These are phyloP conservation scores for Rasamsonia emersonii DNA, from an alignment of 2,329 filamentous ascomycete genomes.

Conservation along the genomic window DNA sequence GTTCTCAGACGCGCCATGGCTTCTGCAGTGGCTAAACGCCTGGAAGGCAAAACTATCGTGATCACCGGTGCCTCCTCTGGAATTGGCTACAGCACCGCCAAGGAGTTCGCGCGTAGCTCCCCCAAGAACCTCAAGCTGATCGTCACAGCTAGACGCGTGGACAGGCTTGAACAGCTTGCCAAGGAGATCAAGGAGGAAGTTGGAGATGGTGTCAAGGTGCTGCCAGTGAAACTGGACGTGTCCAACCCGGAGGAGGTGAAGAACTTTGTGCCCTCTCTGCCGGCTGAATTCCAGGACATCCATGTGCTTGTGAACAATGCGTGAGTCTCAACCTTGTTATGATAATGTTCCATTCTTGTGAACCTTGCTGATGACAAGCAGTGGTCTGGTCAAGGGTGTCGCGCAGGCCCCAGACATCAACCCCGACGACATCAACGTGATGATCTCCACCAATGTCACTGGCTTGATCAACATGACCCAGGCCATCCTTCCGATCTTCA, in stretches of 20 bases:
- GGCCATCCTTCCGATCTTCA: conserved; percentile 74
- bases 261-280: conserved; percentile 62
- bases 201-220: conserved; percentile 69
- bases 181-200: conserved; percentile 68
- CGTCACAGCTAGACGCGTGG: conserved; percentile 77
- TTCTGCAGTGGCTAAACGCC: conserved; percentile 68
- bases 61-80: conserved; percentile 90
- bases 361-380: conserved; percentile 31
- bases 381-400: conserved; percentile 80
- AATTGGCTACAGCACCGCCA: conserved; percentile 66
- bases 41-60: conserved; percentile 85
- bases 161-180: conserved; percentile 67
- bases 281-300: conserved; percentile 74
- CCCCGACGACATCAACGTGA: conserved; percentile 70
- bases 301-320: conserved; percentile 94
- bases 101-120: conserved; percentile 84
- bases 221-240: conserved; percentile 79
- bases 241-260: conserved; percentile 68
- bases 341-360: background rate
- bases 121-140: conserved; percentile 74
- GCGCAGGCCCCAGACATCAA: conserved; percentile 77
- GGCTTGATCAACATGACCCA: conserved; percentile 97
- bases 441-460: conserved; percentile 91
- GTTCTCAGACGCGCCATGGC: conserved; percentile 54
- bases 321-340: conserved; percentile 43